Percentiles rank a stretch among this genome's conserved stretches.
Evolutionary conservation across 768 basidiomycete species (phyloP).

Genomic region (Hemileccinum rubropunctum): DNA sequence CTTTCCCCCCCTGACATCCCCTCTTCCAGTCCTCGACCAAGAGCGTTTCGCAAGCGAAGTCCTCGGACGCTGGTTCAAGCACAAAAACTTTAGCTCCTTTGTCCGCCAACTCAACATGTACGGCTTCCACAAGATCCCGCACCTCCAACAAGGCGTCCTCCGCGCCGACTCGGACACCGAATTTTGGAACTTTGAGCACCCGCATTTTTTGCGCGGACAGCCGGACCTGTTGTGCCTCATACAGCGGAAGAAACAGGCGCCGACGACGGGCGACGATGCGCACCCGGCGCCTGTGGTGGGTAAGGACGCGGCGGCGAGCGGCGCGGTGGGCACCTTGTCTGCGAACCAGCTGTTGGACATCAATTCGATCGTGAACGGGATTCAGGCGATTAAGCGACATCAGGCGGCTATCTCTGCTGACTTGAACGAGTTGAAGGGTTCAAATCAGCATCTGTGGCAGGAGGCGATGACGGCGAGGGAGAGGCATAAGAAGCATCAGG

Average conservation of each 20-base stretch:
- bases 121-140: slow-evolving; percentile 94
- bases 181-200: slow-evolving; percentile 89
- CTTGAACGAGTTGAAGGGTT: slow-evolving; percentile 81
- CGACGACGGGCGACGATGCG: slow-evolving; percentile 32
- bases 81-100: slow-evolving; percentile 94
- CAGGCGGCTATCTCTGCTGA: slow-evolving; percentile 91
- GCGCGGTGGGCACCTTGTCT: slow-evolving; percentile 29
- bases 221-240: slow-evolving; percentile 87
- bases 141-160: slow-evolving; percentile 92
- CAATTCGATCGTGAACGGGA: slow-evolving; percentile 74
- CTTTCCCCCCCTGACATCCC: not conserved
- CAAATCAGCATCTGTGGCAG: slow-evolving; percentile 91
- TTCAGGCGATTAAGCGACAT: slow-evolving; percentile 85
- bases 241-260: slow-evolving; percentile 71
- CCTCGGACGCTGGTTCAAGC: slow-evolving; percentile 95
- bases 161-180: slow-evolving; percentile 79
- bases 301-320: slow-evolving; percentile 16
- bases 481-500: slow-evolving; percentile 88
- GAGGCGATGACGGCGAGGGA: slow-evolving; percentile 78
- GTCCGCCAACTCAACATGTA: slow-evolving; percentile 97
- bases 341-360: slow-evolving; percentile 67
- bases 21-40: slow-evolving; percentile 74
- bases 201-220: slow-evolving; percentile 84
- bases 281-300: slow-evolving; percentile 13
- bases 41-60: slow-evolving; percentile 88